Conservation (phyloP, 2,329 filamentous ascomycete genomes). For the Fusarium mundagurra region DNA sequence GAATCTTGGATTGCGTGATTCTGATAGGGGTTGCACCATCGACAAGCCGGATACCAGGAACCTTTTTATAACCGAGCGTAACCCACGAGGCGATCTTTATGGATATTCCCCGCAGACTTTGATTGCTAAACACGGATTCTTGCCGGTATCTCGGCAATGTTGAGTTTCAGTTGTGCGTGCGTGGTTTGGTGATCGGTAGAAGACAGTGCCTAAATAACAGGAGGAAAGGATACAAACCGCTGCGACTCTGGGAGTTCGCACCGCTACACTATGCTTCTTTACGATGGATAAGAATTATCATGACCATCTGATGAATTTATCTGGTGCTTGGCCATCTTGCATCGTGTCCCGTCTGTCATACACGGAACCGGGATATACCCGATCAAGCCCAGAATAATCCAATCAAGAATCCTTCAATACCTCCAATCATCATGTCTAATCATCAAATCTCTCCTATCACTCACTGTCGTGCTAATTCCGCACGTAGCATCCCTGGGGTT, state of each 20-base stretch:
- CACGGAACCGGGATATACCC: background rate
- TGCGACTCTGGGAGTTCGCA: fast-evolving
- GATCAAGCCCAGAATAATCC: background rate
- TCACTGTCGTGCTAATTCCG: background rate
- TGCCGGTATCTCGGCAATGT: background rate
- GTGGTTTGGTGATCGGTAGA: background rate
- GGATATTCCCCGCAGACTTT: background rate
- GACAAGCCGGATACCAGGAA: constrained; percentile 3
- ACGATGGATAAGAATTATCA: fast-evolving
- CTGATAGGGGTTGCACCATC: constrained; percentile 39
- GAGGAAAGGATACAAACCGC: fast-evolving
- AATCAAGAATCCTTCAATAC: background rate
- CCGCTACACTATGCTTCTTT: fast-evolving
- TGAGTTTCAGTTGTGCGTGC: background rate
- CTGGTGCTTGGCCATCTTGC: background rate
- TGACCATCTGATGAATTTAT: too few relatives aligned
- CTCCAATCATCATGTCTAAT: background rate
- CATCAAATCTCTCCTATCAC: background rate
- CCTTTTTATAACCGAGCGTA: background rate
- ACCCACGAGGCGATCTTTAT: background rate
- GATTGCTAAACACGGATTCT: background rate
- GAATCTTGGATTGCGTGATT: constrained; percentile 37
- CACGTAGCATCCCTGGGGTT: constrained; percentile 13
- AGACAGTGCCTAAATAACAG: background rate
- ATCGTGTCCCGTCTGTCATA: background rate